A percentile compares a stretch with the other conserved stretches of the same genome.
Evolutionary conservation across 73 alveolate genomes (phyloP).

Genomic region (Tetrahymena elliotti): DNA sequence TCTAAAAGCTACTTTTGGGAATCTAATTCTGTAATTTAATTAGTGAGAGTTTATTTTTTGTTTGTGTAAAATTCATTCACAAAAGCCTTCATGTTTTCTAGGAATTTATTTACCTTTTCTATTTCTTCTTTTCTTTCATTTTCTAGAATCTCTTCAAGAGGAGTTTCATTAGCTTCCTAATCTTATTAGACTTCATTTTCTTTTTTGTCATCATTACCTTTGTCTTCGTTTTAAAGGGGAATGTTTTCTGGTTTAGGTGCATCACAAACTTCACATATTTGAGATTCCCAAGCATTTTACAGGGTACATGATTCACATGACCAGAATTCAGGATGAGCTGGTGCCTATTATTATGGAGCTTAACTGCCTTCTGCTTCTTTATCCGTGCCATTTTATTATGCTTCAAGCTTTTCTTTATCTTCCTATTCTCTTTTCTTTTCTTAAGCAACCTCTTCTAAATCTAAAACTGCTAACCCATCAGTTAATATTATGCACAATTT

Average conservation of each 20-base stretch:
- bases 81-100: constrained; percentile 7
- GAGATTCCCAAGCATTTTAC: constrained; percentile 53
- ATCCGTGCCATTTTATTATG: constrained; percentile 37
- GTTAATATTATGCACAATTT: constrained; percentile 3
- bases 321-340: constrained; percentile 53
- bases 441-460: constrained; percentile 45
- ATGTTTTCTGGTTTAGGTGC: constrained; percentile 59
- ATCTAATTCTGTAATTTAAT: not conserved
- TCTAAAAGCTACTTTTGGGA: not conserved
- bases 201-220: not conserved
- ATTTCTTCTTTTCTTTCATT: constrained; percentile 7
- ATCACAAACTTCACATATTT: constrained; percentile 65
- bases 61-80: not conserved
- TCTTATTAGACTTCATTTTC: constrained; percentile 20
- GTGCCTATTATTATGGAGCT: constrained; percentile 30
- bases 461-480: constrained; percentile 42
- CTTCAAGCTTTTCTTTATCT: constrained; percentile 45
- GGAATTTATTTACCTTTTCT: constrained; percentile 12
- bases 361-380: constrained; percentile 47
- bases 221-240: not conserved
- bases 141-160: not conserved
- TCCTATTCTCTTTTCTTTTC: constrained; percentile 52
- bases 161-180: constrained; percentile 36
- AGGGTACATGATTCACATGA: constrained; percentile 66
- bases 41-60: not conserved